Percentiles rank a stretch among this genome's conserved stretches.
Conservation (phyloP, 441 rosid species). For the Omphalea diandra region DNA sequence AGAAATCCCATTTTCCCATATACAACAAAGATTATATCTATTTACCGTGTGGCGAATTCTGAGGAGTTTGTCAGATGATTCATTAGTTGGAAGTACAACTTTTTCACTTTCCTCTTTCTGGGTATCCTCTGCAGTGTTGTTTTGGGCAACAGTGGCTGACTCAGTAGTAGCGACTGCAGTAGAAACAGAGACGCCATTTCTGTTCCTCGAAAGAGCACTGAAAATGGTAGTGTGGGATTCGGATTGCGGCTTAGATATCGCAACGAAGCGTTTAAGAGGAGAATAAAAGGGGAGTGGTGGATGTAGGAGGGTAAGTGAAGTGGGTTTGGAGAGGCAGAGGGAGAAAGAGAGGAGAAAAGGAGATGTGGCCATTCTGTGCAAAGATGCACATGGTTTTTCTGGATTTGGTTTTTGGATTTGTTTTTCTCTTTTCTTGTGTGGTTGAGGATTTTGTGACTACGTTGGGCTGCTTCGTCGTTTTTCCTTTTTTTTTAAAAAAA, state of each 20-base stretch:
- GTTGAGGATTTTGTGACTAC: constrained; percentile 7
- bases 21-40: neutral
- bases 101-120: constrained; percentile 30
- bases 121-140: constrained; percentile 21
- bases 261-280: constrained; percentile 39
- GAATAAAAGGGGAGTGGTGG: constrained; percentile 28
- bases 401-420: constrained; percentile 1
- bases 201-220: constrained; percentile 8
- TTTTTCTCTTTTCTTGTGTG: constrained; percentile 8
- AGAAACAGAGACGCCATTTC: constrained; percentile 24
- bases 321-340: constrained; percentile 29
- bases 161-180: constrained; percentile 39
- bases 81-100: constrained; percentile 60
- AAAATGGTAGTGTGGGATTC: neutral
- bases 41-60: constrained; percentile 66
- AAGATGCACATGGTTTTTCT: constrained; percentile 19
- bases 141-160: constrained; percentile 24
- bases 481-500: too few relatives aligned
- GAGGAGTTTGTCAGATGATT: constrained; percentile 60
- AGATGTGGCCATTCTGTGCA: constrained; percentile 41
- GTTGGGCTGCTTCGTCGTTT: neutral
- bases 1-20: neutral
- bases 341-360: constrained; percentile 42
- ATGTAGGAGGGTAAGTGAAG: constrained; percentile 27
- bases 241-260: constrained; percentile 27